Conservation (phyloP, 2,329 filamentous ascomycete species). For the Plenodomus tracheiphilus region DNA sequence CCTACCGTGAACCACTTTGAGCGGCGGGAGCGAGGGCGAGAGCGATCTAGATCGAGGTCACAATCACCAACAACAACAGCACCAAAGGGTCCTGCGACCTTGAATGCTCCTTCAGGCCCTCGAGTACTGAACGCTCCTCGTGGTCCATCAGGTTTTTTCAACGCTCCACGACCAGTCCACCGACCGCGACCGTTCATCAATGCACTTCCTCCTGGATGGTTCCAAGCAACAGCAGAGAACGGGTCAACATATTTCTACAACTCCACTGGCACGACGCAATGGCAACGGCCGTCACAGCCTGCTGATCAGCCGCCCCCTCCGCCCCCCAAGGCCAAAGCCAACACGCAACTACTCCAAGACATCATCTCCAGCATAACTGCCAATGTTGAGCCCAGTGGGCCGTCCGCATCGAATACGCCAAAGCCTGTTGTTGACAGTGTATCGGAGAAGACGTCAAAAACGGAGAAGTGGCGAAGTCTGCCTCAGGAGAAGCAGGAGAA, state of each 20-base stretch:
- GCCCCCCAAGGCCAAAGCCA: conserved; percentile 67
- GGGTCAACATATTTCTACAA: conserved; percentile 87
- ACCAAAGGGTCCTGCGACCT: conserved; percentile 47
- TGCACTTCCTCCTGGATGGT: conserved; percentile 83
- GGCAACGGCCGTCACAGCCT: conserved; percentile 74
- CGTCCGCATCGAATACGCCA: conserved; percentile 66
- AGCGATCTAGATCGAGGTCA: conserved; percentile 54
- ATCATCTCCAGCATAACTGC: conserved; percentile 77
- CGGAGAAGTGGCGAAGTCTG: conserved; percentile 71
- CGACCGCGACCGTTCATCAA: conserved; percentile 57
- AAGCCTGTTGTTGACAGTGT: conserved; percentile 60
- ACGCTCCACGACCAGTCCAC: conserved; percentile 53
- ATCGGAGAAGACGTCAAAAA: conserved; percentile 54
- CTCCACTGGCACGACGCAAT: conserved; percentile 71
- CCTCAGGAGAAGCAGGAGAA: conserved; percentile 88
- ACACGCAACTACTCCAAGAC: conserved; percentile 77
- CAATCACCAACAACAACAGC: conserved; percentile 48
- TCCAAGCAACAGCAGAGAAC: conserved; percentile 66
- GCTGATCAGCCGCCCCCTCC: conserved; percentile 61
- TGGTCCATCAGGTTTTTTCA: conserved; percentile 50
- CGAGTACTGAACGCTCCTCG: conserved; percentile 61
- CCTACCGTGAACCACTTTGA: conserved; percentile 61
- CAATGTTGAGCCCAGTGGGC: conserved; percentile 57
- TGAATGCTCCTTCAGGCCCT: conserved; percentile 49
- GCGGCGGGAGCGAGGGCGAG: conserved; percentile 56